A percentile compares a stretch with the other conserved stretches of the same genome.
These are phyloP conservation scores for Talaromyces proteolyticus DNA, from an alignment of 495 filamentous ascomycete genomes.

Conservation along the genomic window DNA sequence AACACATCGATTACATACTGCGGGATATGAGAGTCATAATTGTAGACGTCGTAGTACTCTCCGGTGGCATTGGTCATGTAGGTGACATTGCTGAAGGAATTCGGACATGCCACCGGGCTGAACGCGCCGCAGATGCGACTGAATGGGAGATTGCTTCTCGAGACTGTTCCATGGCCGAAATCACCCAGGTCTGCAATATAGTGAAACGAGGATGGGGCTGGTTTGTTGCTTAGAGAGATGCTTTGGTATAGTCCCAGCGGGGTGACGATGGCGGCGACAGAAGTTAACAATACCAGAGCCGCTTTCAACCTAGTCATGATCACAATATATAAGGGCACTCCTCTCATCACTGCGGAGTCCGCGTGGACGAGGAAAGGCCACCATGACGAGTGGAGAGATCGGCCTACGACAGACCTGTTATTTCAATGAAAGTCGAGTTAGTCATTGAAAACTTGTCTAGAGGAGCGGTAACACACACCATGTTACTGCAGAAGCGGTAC, in stretches of 20 bases:
- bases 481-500: neutral
- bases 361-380: constrained; percentile 20
- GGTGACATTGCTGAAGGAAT: neutral
- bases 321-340: constrained; percentile 7
- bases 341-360: constrained; percentile 12
- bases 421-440: neutral
- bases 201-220: constrained; percentile 7
- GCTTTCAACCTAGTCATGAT: constrained; percentile 6
- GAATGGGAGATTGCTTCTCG: constrained; percentile 9
- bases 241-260: constrained; percentile 24
- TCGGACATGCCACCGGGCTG: neutral
- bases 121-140: constrained; percentile 5
- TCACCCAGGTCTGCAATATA: constrained; percentile 15
- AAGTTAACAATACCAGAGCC: constrained; percentile 7
- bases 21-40: constrained; percentile 15
- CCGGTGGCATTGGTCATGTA: neutral
- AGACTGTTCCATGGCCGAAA: constrained; percentile 13
- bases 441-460: neutral
- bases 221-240: constrained; percentile 2
- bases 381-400: constrained; percentile 16
- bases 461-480: neutral
- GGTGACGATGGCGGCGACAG: constrained; percentile 19
- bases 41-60: neutral
- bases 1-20: constrained; percentile 20
- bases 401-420: constrained; percentile 11